Evolutionary conservation across 306 rosid species (phyloP), one percentile per base, ranked within the genome.

Genomic region (Castanea crenata): DNA sequence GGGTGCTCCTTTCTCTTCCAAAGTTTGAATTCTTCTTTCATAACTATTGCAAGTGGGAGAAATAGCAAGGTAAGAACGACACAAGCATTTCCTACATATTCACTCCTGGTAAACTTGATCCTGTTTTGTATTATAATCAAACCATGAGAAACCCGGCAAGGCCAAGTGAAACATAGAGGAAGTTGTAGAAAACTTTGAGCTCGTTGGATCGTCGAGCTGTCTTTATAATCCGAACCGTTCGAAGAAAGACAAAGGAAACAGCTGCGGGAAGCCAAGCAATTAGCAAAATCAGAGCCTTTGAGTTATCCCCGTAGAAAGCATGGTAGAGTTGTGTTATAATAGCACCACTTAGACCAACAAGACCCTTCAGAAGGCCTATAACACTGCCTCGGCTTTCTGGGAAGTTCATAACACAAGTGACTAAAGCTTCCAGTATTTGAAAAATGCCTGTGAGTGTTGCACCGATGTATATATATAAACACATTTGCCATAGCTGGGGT

Each of bases 271-370:
- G 88, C 91, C 90, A 91, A 51, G 81, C 97, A 61, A 90, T 83
- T 8, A 89, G 80, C 27, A 91, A 57, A 29, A 88, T 88, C 14
- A 91, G 86, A 78, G 88, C 44, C 49, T 83, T 75, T 0, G 87
- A 27, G 18, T 91, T 6, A 15, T 73, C 76, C 23, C 94, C 91
- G 61, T 89, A 91, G 57, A 89, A 78, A 16, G 91, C 91, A 54
- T 71, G 83, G 83, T 83, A 88, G 5, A 89, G 69, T 67, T 91
- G 94, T 1, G 90, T 86, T 29, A 89, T 80, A 19, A 91, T 82
- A 4, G 97, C 97, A 3, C 94, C 97, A 64, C 94, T 91, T 2
- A 91, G 78, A 89, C n/a, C n/a, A n/a, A n/a, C n/a, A n/a, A n/a
- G n/a, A n/a, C n/a, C n/a, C n/a, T n/a, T n/a, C n/a, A n/a, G 75